A percentile compares a stretch with the other conserved stretches of the same genome.
These are phyloP conservation scores for Biscogniauxia sp. DNA, from an alignment of 2,329 filamentous ascomycete species.

Conservation along the genomic window DNA sequence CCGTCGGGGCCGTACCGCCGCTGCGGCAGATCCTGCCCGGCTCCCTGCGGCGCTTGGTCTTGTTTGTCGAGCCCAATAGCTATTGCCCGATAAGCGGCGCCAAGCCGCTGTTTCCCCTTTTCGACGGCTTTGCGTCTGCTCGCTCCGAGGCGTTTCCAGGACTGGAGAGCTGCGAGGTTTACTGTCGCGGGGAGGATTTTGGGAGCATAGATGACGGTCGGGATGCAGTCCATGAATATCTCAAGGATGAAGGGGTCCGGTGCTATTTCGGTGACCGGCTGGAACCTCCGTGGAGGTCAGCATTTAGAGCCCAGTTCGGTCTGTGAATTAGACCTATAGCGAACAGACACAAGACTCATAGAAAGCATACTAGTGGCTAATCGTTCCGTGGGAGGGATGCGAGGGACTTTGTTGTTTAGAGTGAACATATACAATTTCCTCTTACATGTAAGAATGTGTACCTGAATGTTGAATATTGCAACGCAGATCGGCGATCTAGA, in stretches of 20 bases:
- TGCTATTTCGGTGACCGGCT: not conserved
- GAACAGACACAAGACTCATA: not conserved
- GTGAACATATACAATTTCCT: too few relatives aligned
- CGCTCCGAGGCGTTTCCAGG: not conserved
- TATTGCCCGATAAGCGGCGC: not conserved
- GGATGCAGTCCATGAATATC: not conserved
- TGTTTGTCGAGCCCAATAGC: conserved; percentile 2
- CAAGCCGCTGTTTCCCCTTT: not conserved
- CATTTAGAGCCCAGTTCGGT: not conserved
- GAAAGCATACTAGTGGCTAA: too few relatives aligned
- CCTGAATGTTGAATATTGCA: too few relatives aligned
- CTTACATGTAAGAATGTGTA: too few relatives aligned
- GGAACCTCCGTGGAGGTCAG: not conserved
- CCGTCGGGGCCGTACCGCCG: conserved; percentile 2
- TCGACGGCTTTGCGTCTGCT: not conserved
- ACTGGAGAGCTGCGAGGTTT: not conserved
- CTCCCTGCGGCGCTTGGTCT: conserved; percentile 3
- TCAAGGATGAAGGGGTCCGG: not conserved
- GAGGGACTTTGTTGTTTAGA: too few relatives aligned
- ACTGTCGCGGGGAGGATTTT: not conserved
- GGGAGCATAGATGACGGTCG: not conserved
- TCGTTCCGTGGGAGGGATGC: too few relatives aligned
- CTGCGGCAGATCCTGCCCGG: conserved; percentile 7
- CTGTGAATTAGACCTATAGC: not conserved
- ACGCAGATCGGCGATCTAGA: not conserved